Evolutionary conservation across 2,329 filamentous ascomycete genomes (phyloP), one percentile per base, ranked within the genome.

Genomic region (Aspergillus sclerotialis): DNA sequence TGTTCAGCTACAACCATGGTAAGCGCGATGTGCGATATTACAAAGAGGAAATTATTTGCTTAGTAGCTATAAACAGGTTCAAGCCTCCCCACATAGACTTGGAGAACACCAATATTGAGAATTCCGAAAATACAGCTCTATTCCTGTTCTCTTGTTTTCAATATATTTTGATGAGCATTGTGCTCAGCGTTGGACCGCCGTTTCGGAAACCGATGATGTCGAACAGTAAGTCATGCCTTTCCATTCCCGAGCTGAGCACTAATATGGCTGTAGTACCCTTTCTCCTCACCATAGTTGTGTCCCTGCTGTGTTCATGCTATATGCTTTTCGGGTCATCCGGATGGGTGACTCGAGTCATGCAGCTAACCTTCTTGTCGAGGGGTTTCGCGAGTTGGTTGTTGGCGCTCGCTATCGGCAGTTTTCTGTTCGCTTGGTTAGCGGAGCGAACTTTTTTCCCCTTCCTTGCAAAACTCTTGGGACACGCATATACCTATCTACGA

Each of bases 111-210:
- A 94, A 92, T 55, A 82, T 89, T 34, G 74, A 82, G 50, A 96
- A 96, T 60, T 94, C 87, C 7, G 84, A 96, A 52, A 96, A 98
- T 52, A 94, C 90, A 0, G 80, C 84, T 0, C 68, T 98, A 1
- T 98, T 98, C 67, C 65, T 96, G 18, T 70, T 89, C 4, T 93
- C 84, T 2, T 95, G 88, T 58, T 96, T 89, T 53, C 89, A 96
- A 58, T 98, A 98, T 60, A 93, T 94, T 24, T 72, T 95, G 14
- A 84, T 87, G 0, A 92, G 86, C 4, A 73, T 96, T 25, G 83
- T 96, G 1, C 72, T 98, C 18, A 94, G 84, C 49, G 86, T 92
- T n/a, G 93, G 92, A 1, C 80, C 77, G 21, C 92, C 92, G 1
- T 98, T 94, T 65, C 75, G 92, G 35, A 84, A 92, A 50, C 75